phyloP scores from a whole-genome alignment of 768 basidiomycete genomes.

The Pilatotrama ljubarskyi region DNA sequence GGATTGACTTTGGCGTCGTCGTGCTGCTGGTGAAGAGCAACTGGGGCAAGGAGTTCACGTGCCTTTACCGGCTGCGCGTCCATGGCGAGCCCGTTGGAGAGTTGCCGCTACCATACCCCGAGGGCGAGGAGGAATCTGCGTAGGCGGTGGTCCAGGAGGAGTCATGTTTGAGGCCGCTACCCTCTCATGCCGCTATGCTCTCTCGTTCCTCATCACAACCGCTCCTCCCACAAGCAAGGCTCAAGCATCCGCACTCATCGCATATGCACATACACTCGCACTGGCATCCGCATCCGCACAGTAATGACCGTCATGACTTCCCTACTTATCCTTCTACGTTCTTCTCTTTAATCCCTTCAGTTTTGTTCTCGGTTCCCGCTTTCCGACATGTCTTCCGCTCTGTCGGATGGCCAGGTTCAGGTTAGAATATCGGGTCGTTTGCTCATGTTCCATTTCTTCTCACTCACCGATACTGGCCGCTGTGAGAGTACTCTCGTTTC shows the following conservation, averaged over 20 bases:
- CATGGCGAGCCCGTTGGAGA: constrained; percentile 62
- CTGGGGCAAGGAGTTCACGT: constrained; percentile 88
- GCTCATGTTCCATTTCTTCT: constrained; percentile 5
- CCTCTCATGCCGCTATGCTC: constrained; percentile 3
- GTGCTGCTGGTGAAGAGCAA: constrained; percentile 79
- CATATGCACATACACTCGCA: not conserved
- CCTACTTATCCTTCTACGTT: not conserved
- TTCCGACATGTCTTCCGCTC: not conserved
- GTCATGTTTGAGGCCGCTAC: not conserved
- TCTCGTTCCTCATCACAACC: not conserved
- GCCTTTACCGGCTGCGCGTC: constrained; percentile 83
- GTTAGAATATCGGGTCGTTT: not conserved
- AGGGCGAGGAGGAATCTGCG: constrained; percentile 16
- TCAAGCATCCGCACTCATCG: not conserved
- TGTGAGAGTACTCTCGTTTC: not conserved
- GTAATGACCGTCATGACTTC: constrained; percentile 18
- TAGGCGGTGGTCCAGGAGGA: not conserved
- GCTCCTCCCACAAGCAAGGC: not conserved
- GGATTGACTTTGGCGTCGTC: constrained; percentile 83
- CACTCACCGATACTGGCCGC: not conserved
- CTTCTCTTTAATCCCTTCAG: constrained; percentile 18
- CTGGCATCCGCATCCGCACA: not conserved
- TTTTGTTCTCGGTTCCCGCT: constrained; percentile 5
- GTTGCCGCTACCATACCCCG: constrained; percentile 37
- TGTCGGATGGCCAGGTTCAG: not conserved